Percentiles rank a stretch among this genome's conserved stretches.
phyloP scores from a whole-genome alignment of 148 eudicot species.

The Fagopyrum homotropicum region DNA sequence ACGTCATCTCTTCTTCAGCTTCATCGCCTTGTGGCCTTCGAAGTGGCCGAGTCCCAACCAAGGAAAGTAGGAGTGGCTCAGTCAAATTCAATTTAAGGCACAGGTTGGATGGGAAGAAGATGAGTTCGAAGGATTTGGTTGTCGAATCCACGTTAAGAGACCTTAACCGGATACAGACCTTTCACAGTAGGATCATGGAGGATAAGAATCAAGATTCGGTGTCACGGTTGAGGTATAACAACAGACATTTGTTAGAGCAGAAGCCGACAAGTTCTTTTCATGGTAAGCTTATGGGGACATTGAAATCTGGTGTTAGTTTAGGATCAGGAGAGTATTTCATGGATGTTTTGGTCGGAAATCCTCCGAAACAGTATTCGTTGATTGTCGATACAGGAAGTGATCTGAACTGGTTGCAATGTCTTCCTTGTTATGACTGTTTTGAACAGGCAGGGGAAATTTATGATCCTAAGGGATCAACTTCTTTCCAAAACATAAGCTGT shows the following conservation, averaged over 20 bases:
- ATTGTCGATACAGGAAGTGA: constrained; percentile 97
- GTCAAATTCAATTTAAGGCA: constrained; percentile 61
- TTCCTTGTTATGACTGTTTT: constrained; percentile 82
- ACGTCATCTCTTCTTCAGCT: constrained; percentile 34
- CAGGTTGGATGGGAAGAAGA: constrained; percentile 20
- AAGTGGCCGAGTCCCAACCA: constrained; percentile 12
- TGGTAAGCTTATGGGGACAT: constrained; percentile 58
- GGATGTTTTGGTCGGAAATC: constrained; percentile 86
- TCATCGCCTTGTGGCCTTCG: constrained; percentile 37
- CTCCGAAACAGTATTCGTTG: constrained; percentile 65
- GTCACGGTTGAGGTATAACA: constrained; percentile 30
- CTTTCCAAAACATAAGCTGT: constrained; percentile 60
- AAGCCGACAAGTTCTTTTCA: constrained; percentile 16
- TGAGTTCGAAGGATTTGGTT: constrained; percentile 27
- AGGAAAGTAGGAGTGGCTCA: constrained; percentile 12
- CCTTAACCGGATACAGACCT: constrained; percentile 56
- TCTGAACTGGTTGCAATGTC: constrained; percentile 91
- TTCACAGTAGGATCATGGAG: constrained; percentile 49
- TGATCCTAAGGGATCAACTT: constrained; percentile 48
- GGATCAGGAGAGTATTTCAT: constrained; percentile 98
- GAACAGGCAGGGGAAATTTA: constrained; percentile 74
- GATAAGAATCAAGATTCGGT: constrained; percentile 48
- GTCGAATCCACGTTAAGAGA: constrained; percentile 49
- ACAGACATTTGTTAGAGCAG: constrained; percentile 21
- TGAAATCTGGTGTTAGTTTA: constrained; percentile 86